Base-by-base conservation (phyloP, 1,284 basidiomycete genomes). In the Ganoderma leucocontextum region DNA sequence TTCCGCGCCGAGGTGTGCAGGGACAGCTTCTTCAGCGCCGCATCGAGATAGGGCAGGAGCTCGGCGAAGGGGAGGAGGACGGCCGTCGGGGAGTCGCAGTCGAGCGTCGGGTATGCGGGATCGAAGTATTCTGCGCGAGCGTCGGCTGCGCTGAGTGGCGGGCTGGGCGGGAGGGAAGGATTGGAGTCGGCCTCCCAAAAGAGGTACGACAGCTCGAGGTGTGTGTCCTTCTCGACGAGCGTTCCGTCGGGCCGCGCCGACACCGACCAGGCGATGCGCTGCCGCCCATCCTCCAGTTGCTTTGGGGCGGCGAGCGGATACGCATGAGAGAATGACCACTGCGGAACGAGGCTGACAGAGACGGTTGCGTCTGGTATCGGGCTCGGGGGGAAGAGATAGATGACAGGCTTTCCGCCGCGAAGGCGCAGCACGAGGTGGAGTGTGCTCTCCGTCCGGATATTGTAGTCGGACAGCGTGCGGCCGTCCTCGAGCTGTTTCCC, bases 1-100 rank as follows among this genome's bases (percentile, higher is more conserved):
- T 80, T 83, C 57, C 82, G 76, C 1, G 82, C 83, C 68, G 83
- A 80, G 1, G 76, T 78, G 63, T 85, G 80, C 1, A 85, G 78
- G 0, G 79, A 77, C 0, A 85, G 78, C 0, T 72, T 68, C 6
- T 65, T 64, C 8, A 85, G 76, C 0, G 74, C 73, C 4, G 66
- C 70, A 64, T 85, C 78, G 41, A 86, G 77, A 70, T 84, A 84
- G 0, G 62, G 69, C 8, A 79, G 76, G 1, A 82, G 68, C 10
- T 74, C 62, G 5, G 60, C 35, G n/a, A 76, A 67, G 4, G 75
- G 68, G 38, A 84, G 74, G 9, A 82, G 66, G 13, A 81, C 75
- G 2, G 78, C 42, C 2, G 39, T 63, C 2, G 33, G 42, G 3
- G 57, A 25, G 22, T 60, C n/a, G 15, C 57, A 57, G 15, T 42